Base-by-base conservation (phyloP, 2,329 filamentous ascomycete genomes). In the Calonectria naviculata region DNA sequence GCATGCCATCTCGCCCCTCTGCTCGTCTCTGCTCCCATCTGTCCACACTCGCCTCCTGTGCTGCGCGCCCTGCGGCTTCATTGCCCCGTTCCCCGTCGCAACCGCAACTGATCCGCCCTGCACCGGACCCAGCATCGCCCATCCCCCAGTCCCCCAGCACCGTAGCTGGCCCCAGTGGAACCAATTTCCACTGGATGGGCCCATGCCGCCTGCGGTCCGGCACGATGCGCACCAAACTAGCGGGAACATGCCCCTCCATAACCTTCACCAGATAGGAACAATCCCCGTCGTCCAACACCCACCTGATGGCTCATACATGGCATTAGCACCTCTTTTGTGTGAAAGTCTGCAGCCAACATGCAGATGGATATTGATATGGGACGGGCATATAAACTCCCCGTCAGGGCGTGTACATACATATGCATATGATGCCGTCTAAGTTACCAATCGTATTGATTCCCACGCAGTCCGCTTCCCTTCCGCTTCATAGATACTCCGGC, bases 401-500 rank as follows among this genome's bases (percentile, higher is more conserved):
- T 24, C 52, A 17, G 28, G 52, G 49, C n/a, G 52, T 7, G 52
- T 24, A 13, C 34, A 58, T 58, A 26, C 34, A 61, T 42, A 26
- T 44, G 38, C 36, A 61, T 61, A 42, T 29, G 19, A 41, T 29
- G 12, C 8, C 41, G 5, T 52, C 34, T 13, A 26, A 31, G 13
- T 31, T 42, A n/a, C 31, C n/a, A 46, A 64, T 31, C 26, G 24
- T 52, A 56, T 36, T 44, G 13, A 41, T 29, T 54, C 26, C 36
- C 19, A 31, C 38, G 49, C 26, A 54, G 21, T 56, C 26, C 42
- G 36, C 24, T 44, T 47, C 10, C 46, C 42, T 34, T n/a, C 26
- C 34, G 26, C 21, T 15, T 24, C 34, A 28, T 58, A 46, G 56
- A 61, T 71, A 74, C 41, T 71, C 61, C 38, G 88, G 87, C 78